Base-by-base conservation (phyloP, 768 basidiomycete genomes). In the Agaricus subrufescens region DNA sequence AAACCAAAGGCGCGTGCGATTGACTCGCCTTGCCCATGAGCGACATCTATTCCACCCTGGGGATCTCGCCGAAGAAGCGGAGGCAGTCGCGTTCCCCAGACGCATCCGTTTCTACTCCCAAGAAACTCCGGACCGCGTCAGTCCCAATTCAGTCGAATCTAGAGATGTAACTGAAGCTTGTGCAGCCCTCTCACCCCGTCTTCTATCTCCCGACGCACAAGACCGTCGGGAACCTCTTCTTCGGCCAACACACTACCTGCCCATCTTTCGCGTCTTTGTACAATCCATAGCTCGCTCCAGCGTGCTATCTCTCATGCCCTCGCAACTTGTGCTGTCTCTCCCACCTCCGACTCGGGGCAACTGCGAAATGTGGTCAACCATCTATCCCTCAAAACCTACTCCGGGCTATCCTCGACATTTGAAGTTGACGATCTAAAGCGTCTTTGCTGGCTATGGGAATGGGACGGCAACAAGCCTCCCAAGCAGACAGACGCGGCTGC, bases 391-490 rank as follows among this genome's bases (percentile, higher is more conserved):
- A 75, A 75, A 49, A 84, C 85, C 27, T 90, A 90, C 66, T 65
- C 82, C 34, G 89, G 88, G 8, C 71, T 92, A 43, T 72, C 80
- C 1, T 78, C 83, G 3, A 79, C 82, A 53, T 84, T 90, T 60
- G 78, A 80, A 31, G 60, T 83, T n/a, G 80, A 85, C 48, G 91
- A 91, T 63, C 73, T 93, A 46, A 81, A 75, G 55, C 78, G 87
- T 57, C 77, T 94, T 19, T 92, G 91, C 70, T 93, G 91, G 91
- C 58, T 93, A 14, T 92, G 91, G 89, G 91, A 93, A 66, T 94
- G 91, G 91, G 85, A 91, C 63, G 78, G 80, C 5, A 68, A 78
- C 44, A 58, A 73, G 4, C 52, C 80, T 3, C 73, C 78, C 30
- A 52, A 58, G 43, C 40, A 29, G 27, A 48, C 45, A 9, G 29